Evolutionary conservation across 352 stramenopile genomes (phyloP).

Genomic region (Halophytophthora polymorphica): DNA sequence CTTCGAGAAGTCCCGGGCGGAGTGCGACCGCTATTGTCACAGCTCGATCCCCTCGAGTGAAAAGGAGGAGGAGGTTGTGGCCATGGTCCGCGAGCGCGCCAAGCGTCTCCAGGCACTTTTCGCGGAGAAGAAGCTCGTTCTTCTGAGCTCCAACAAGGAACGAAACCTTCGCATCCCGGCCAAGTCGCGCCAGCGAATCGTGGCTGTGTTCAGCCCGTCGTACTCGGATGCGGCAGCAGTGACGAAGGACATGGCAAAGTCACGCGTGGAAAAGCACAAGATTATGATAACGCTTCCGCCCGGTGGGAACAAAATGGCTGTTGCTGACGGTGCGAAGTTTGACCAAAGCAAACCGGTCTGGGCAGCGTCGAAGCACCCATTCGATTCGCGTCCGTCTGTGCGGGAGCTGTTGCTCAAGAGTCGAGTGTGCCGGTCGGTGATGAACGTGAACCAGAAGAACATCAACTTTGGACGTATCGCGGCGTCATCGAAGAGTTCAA

Average conservation of each 20-base stretch:
- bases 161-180: constrained; percentile 74
- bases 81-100: constrained; percentile 68
- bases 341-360: constrained; percentile 60
- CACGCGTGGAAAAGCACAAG: constrained; percentile 83
- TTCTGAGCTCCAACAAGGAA: constrained; percentile 65
- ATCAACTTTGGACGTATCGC: constrained; percentile 90
- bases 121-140: constrained; percentile 64
- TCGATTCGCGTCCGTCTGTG: constrained; percentile 74
- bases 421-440: constrained; percentile 79
- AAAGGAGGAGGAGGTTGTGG: constrained; percentile 79
- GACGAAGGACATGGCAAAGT: constrained; percentile 50
- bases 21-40: constrained; percentile 77
- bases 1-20: constrained; percentile 57
- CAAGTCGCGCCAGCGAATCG: constrained; percentile 74
- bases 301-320: constrained; percentile 83
- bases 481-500: constrained; percentile 82
- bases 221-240: constrained; percentile 24
- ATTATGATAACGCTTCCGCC: constrained; percentile 85
- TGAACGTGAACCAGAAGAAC: constrained; percentile 92
- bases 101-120: constrained; percentile 67
- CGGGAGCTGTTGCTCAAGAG: constrained; percentile 82
- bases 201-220: constrained; percentile 72
- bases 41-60: constrained; percentile 51
- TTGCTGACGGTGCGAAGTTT: constrained; percentile 50
- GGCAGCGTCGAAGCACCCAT: constrained; percentile 75